Evolutionary conservation across 2,329 filamentous ascomycete species (phyloP), one percentile per base, ranked within the genome.

Genomic region (Arthroderma sp.): DNA sequence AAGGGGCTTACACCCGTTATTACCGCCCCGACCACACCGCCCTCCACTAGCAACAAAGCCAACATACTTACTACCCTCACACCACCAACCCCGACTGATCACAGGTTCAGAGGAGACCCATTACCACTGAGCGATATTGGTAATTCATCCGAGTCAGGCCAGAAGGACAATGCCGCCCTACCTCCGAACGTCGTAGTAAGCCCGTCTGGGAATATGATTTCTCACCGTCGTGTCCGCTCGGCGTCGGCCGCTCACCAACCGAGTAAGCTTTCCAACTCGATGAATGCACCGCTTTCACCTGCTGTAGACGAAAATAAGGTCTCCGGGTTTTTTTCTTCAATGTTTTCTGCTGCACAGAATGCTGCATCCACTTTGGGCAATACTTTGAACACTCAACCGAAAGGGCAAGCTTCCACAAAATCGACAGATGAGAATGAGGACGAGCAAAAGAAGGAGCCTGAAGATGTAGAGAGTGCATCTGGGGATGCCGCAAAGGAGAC

Each of bases 301-400:
- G 83, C 81, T 0, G 71, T 77, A 33, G 88, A 95, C 61, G 80
- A 80, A 54, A 57, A 63, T 3, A 63, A 63, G 49, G 49, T 65
- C 50, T 62, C 62, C 33, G 81, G 87, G 1, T 96, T 98, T 68
- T 96, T 98, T 65, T 94, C 86, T 4, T 88, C 85, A 28, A 84
- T 98, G 58, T 78, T 98, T 51, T 89, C 86, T 36, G 89, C 83
- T 38, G 91, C 91, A 11, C 89, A 96, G 63, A 95, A 83, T 73
- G 89, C 89, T 37, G 87, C 88, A 9, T 85, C 75, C 50, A 85
- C 80, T 40, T 81, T 95, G 39, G 77, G 78, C 40, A 88, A 79
- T 59, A 69, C 64, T 31, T 66, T 73, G 33, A 70, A 70, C 39
- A 70, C 71, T 29, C 70, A 77, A 43, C 65, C 70, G 5, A 74